Evolutionary conservation across 306 rosid genomes (phyloP), one percentile per base, ranked within the genome.

Genomic region (Pachyrhizus erosus): DNA sequence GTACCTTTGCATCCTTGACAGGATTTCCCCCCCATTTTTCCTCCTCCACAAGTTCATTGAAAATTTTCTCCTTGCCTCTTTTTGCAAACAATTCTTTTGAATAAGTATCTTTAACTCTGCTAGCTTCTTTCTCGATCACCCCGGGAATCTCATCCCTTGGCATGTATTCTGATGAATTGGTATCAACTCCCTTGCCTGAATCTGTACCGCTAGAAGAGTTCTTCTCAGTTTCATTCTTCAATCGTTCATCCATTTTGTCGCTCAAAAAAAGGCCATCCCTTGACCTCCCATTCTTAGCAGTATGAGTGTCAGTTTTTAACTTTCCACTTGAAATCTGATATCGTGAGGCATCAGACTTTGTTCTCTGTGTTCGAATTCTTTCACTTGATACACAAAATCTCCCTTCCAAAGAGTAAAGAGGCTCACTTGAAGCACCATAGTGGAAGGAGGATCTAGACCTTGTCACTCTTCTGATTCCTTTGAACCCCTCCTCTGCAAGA

Each of bases 401-500:
- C 2, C 78, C 86, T 31, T 60, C 77, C 23, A 80, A 27, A 34
- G 89, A 80, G 84, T 80, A 51, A 58, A 52, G 75, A 2, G 90
- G 83, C n/a, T 72, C 65, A 39, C 58, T 66, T 67, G 74, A 75
- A 78, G 88, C 82, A 55, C 83, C 83, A 60, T 90, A 23, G 70
- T 79, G 86, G 51, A 84, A 78, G 65, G 90, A 85, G 57, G 90
- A 79, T 85, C 87, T 86, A 8, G 94, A 75, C 87, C 89, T 87
- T 51, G 73, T 40, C 76, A 86, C 57, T 52, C 65, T 67, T 86
- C 85, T 89, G 73, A 84, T 82, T 82, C 90, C 92, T 82, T 78
- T 92, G 86, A 94, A 94, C 14, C 98, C 98, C 81, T 94, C 98
- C 86, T 85, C 66, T 49, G 88, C 89, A 60, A 94, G 93, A 83